phyloP scores from a whole-genome alignment of 768 basidiomycete species.

The Gloeostereum incarnatum region DNA sequence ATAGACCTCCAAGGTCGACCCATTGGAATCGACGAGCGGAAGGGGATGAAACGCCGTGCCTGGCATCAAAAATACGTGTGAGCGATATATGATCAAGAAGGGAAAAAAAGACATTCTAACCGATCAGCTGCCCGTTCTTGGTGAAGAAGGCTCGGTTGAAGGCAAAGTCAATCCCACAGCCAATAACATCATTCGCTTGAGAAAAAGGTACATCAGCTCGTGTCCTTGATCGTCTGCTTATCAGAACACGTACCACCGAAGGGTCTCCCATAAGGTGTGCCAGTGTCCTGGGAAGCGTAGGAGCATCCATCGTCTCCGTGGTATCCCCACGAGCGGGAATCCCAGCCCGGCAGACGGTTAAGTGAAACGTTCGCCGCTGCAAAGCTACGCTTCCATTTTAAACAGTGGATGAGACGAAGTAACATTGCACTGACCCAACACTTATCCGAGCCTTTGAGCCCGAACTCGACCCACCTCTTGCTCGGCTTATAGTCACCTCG shows the following conservation, averaged over 20 bases:
- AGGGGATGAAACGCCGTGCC: too few relatives aligned
- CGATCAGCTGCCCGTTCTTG: constrained; percentile 71
- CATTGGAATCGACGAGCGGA: constrained; percentile 63
- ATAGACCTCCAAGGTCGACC: constrained; percentile 57
- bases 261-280: constrained; percentile 64
- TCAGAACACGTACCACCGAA: constrained; percentile 59
- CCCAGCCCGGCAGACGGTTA: constrained; percentile 80
- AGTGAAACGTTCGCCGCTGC: constrained; percentile 55
- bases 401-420: constrained; percentile 7
- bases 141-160: constrained; percentile 80
- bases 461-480: constrained; percentile 77
- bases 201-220: constrained; percentile 9
- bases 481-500: constrained; percentile 79
- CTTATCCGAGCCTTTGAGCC: too few relatives aligned
- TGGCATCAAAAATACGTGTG: constrained; percentile 7
- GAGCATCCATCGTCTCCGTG: constrained; percentile 84
- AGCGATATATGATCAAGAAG: constrained; percentile 4
- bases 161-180: constrained; percentile 89
- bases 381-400: constrained; percentile 39
- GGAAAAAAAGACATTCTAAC: constrained; percentile 21
- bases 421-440: constrained; percentile 48
- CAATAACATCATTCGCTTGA: constrained; percentile 78
- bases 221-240: constrained; percentile 3
- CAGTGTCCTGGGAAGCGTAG: constrained; percentile 67
- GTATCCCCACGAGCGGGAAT: constrained; percentile 83